Percentiles rank a stretch among this genome's conserved stretches.
phyloP scores from a whole-genome alignment of 352 stramenopile genomes.

The Phytopythium chamaehyphon region DNA sequence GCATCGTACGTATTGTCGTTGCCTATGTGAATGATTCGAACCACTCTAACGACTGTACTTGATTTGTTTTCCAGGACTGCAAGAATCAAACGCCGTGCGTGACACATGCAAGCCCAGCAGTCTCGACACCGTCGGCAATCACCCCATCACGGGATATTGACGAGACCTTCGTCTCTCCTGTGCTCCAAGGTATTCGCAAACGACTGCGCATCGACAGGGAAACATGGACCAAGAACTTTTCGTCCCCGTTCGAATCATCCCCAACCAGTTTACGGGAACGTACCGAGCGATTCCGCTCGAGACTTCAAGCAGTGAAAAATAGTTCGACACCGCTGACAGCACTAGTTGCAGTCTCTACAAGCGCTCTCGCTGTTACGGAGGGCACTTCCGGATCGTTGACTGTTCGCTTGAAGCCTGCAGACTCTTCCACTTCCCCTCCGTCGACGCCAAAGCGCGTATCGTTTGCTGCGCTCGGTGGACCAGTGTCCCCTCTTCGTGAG shows the following conservation, averaged over 20 bases:
- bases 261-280: conserved; percentile 42
- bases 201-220: conserved; percentile 63
- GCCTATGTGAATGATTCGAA: background rate
- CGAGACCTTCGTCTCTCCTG: conserved; percentile 58
- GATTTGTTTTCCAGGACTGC: conserved; percentile 44
- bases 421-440: background rate
- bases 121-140: conserved; percentile 16
- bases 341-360: background rate
- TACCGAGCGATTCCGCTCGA: conserved; percentile 46
- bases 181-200: conserved; percentile 48
- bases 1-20: conserved; percentile 55
- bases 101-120: conserved; percentile 21
- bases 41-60: conserved; percentile 2
- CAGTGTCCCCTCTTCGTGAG: conserved; percentile 2
- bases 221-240: conserved; percentile 66
- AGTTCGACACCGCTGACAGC: conserved; percentile 3
- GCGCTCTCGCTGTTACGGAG: background rate
- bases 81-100: conserved; percentile 69
- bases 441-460: conserved; percentile 1
- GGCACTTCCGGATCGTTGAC: conserved; percentile 8
- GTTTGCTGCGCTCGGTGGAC: background rate
- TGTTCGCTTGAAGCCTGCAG: conserved; percentile 12
- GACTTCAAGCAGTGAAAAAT: conserved; percentile 25
- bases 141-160: conserved; percentile 31
- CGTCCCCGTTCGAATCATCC: conserved; percentile 58